Base-by-base conservation (phyloP, 2,329 filamentous ascomycete species). In the Pestalotiopsis sp. region DNA sequence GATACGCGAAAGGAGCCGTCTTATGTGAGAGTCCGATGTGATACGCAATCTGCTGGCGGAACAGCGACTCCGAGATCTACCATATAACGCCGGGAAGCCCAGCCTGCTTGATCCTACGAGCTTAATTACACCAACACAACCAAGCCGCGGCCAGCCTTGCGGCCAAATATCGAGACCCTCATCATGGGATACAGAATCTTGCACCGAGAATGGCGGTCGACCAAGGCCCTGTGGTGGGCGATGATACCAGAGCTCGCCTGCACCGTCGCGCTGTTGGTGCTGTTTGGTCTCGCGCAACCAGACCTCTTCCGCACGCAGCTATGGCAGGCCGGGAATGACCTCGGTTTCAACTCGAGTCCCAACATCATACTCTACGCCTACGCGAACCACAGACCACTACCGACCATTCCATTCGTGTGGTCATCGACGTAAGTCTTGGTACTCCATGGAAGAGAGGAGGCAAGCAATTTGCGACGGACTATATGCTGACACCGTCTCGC, bases 321-420 rank as follows among this genome's bases (percentile, higher is more conserved):
- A 74, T 95, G 93, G 93, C 83, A 86, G 76, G 89, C 94, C 74
- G 93, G 93, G 71, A 89, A 84, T 69, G 85, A 91, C 66, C 84
- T 92, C 77, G 87, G 88, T 70, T 92, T 92, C 84, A 95, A 95
- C 80, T 94, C 91, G 70, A 90, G 89, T 73, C 92, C 93, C 14
- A 86, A 82, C 70, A 87, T 91, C 75, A 83, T 93, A 20, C 80
- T 94, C 41, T 94, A 93, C 79, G 90, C 91, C 41, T 91, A 91
- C 75, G 91, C 92, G 65, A 95, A 95, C 76, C 87, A 93, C 77
- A 80, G 84, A 66, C 85, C 90, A 0, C 81, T 90, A 14, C 89
- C 90, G 0, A 83, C 83, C 41, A 82, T 88, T 11, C 91, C 93
- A 1, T 81, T 94, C 66, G 87, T 94, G 14, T 95, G 93, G 93